Conservation (phyloP, 148 eudicot genomes). For the Suaeda aralocaspica region DNA sequence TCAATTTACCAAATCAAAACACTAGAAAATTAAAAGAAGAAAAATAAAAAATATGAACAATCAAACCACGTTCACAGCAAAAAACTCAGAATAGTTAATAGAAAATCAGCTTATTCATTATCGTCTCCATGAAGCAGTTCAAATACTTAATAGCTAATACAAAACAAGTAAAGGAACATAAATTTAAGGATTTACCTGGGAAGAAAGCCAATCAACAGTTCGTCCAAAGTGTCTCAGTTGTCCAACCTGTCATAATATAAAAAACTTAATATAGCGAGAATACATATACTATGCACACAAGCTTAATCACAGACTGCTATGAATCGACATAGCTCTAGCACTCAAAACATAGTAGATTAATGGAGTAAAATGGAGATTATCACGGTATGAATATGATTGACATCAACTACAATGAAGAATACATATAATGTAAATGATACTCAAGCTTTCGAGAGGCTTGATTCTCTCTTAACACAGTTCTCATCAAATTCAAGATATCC, state of each 20-base stretch:
- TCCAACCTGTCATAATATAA: constrained; percentile 50
- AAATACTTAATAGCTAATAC: background rate
- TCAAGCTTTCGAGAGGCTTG: too few relatives aligned
- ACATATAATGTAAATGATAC: too few relatives aligned
- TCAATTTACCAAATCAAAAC: background rate
- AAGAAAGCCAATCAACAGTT: constrained; percentile 52
- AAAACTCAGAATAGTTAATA: background rate
- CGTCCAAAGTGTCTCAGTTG: constrained; percentile 69
- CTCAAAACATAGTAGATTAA: too few relatives aligned
- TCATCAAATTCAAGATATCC: too few relatives aligned
- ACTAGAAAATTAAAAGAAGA: background rate
- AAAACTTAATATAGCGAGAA: background rate
- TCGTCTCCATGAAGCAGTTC: background rate
- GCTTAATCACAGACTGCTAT: too few relatives aligned
- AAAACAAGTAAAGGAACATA: background rate
- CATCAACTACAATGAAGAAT: too few relatives aligned
- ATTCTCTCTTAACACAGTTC: too few relatives aligned
- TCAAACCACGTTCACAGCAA: too few relatives aligned
- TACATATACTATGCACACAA: background rate
- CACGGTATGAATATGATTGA: too few relatives aligned
- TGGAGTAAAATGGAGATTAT: too few relatives aligned
- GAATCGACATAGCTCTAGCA: too few relatives aligned
- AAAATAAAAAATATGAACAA: too few relatives aligned
- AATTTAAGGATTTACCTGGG: constrained; percentile 80
- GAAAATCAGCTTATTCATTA: background rate